Conservation (phyloP, 2,329 filamentous ascomycete genomes). For the Aspergillus niger region DNA sequence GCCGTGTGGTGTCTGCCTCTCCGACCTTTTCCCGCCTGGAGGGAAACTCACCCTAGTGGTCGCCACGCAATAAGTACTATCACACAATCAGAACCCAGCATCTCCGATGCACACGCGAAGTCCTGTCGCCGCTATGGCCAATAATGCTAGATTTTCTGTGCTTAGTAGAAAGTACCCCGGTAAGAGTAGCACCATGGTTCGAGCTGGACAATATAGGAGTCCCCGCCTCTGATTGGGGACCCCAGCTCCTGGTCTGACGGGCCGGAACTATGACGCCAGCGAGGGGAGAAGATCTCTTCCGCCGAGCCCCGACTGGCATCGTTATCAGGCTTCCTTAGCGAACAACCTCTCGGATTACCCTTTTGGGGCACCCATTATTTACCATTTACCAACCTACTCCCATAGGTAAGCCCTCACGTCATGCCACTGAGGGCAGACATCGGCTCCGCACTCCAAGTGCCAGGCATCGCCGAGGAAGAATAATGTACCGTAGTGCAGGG, state of each 20-base stretch:
- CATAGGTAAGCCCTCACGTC: neutral
- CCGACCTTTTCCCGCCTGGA: neutral
- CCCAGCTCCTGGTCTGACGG: neutral
- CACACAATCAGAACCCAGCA: neutral
- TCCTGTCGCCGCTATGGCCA: neutral
- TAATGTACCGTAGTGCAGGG: neutral
- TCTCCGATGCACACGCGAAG: neutral
- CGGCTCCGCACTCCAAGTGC: neutral
- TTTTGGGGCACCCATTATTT: neutral
- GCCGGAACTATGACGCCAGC: constrained; percentile 3
- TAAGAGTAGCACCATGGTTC: neutral
- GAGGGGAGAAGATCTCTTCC: constrained; percentile 1
- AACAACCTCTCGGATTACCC: neutral
- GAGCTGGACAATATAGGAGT: neutral
- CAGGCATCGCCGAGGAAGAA: neutral
- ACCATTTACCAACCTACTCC: neutral
- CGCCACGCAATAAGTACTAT: neutral
- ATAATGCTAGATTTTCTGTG: neutral
- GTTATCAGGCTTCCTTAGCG: neutral
- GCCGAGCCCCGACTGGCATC: neutral
- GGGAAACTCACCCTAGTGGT: neutral
- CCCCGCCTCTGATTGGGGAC: neutral
- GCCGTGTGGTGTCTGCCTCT: neutral
- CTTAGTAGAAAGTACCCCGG: neutral
- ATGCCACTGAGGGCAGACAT: neutral